Percentiles rank a stretch among this genome's conserved stretches.
phyloP scores from a whole-genome alignment of 2,329 filamentous ascomycete species.

The Mycosphaerella arachidis region DNA sequence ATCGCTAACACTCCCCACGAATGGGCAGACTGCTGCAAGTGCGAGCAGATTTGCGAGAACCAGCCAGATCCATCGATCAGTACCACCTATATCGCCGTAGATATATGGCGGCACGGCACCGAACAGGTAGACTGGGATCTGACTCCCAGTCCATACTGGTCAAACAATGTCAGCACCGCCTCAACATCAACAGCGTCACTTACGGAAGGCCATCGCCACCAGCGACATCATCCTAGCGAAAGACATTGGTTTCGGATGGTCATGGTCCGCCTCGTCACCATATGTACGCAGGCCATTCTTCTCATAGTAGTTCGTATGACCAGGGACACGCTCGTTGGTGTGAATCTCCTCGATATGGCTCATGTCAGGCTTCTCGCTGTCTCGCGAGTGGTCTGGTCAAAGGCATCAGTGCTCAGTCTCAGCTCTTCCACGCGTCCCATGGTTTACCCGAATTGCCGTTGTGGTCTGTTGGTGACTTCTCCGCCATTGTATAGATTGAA shows the following conservation, averaged over 20 bases:
- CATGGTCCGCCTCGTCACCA: constrained; percentile 44
- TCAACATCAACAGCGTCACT: neutral
- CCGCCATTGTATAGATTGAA: neutral
- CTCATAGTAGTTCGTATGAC: constrained; percentile 43
- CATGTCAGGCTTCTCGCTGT: constrained; percentile 14
- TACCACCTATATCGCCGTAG: constrained; percentile 20
- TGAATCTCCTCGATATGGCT: constrained; percentile 34
- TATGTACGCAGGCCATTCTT: constrained; percentile 44
- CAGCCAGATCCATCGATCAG: constrained; percentile 38
- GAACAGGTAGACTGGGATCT: constrained; percentile 52
- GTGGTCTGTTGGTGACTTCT: neutral
- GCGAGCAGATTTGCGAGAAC: constrained; percentile 51
- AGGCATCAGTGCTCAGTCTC: neutral
- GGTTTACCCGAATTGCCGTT: neutral
- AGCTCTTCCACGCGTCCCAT: neutral
- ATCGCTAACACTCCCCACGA: constrained; percentile 63
- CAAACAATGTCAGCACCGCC: neutral
- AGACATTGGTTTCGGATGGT: constrained; percentile 40
- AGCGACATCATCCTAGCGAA: constrained; percentile 51
- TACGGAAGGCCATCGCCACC: constrained; percentile 52
- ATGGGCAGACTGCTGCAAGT: constrained; percentile 54
- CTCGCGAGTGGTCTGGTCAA: neutral
- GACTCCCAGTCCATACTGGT: constrained; percentile 55
- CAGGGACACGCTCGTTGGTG: constrained; percentile 36
- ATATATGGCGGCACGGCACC: constrained; percentile 30